Base-by-base conservation (phyloP, 805 yeast species). In the Ogataea nakhonphanomensis region DNA sequence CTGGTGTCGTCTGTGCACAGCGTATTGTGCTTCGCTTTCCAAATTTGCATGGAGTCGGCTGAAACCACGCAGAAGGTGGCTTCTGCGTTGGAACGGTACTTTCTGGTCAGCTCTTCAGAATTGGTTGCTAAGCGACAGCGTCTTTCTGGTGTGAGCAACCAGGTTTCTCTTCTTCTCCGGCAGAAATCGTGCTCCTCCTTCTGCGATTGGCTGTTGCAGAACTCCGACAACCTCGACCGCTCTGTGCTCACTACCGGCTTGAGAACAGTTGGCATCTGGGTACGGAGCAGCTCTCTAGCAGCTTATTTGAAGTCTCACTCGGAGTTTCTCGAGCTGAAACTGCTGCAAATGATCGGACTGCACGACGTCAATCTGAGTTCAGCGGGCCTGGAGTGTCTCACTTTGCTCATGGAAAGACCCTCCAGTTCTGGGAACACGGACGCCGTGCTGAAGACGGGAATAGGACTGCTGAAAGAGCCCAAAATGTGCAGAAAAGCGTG, bases 391-490 rank as follows among this genome's bases (percentile, higher is more conserved):
- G 10, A 8, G 2, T 30, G 37, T 4, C 11, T 45, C 13, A 14
- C 27, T 7, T 46, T 34, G 1, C 13, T 37, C 22, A 7, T 26
- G 7, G 11, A 20, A 11, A 15, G n/a, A 8, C 25, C 25, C 2
- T 13, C 8, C 3, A 25, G 10, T 2, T 8, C 13, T 7, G 8
- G 13, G 8, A 24, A 20, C 7, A 17, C 20, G 10, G 40, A 37
- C 25, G n/a, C n/a, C 11, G 17, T 32, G 4, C 33, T 70, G 26
- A 69, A 66, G 33, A 49, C 65, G 23, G 45, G 67, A 14, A 49
- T 73, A 5, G 69, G 66, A 12, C 50, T 62, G 37, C 35, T 74
- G 20, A 72, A 69, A 31, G 56, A 57, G 17, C 53, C 48, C 8
- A 38, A 40, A 2, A 41, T 60, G 5, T 53, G 58, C 17, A 47